Evolutionary conservation across 345 rosid species (phyloP).

Genomic region (Raphanus raphanistrum): DNA sequence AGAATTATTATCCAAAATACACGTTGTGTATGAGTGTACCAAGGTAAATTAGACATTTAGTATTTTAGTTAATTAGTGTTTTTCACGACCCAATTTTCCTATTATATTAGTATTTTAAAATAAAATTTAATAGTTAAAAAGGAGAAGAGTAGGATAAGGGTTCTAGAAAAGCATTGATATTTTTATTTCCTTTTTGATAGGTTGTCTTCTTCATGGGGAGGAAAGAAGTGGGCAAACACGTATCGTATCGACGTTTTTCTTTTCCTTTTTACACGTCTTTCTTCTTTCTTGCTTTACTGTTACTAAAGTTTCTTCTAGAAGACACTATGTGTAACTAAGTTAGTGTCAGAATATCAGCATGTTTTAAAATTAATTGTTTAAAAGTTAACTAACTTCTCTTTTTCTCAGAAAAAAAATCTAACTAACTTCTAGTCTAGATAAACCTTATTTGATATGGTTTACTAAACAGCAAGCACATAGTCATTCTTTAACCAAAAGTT

Average conservation of each 20-base stretch:
- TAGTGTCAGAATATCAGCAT: not conserved
- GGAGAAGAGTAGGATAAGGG: constrained; percentile 25
- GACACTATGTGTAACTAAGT: not conserved
- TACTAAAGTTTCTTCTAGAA: constrained; percentile 20
- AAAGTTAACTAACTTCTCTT: not conserved
- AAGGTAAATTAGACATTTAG: too few species aligned
- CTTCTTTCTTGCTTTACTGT: constrained; percentile 5
- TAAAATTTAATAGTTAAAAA: too few species aligned
- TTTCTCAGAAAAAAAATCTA: not conserved
- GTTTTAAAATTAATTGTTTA: not conserved
- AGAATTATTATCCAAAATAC: too few species aligned
- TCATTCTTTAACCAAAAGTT: not conserved
- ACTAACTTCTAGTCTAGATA: not conserved
- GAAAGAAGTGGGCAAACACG: constrained; percentile 34
- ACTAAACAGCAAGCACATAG: not conserved
- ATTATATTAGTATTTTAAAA: too few species aligned
- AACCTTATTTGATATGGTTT: not conserved
- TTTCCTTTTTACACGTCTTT: not conserved
- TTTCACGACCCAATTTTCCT: too few species aligned
- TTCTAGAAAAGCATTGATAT: constrained; percentile 30
- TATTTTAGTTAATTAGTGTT: too few species aligned
- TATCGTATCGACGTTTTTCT: not conserved
- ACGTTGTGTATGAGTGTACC: too few species aligned
- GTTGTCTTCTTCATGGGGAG: constrained; percentile 15
- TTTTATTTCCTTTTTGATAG: not conserved